These are phyloP conservation scores for Paramecium sexaurelia DNA, from an alignment of 73 alveolate species.

Conservation along the genomic window DNA sequence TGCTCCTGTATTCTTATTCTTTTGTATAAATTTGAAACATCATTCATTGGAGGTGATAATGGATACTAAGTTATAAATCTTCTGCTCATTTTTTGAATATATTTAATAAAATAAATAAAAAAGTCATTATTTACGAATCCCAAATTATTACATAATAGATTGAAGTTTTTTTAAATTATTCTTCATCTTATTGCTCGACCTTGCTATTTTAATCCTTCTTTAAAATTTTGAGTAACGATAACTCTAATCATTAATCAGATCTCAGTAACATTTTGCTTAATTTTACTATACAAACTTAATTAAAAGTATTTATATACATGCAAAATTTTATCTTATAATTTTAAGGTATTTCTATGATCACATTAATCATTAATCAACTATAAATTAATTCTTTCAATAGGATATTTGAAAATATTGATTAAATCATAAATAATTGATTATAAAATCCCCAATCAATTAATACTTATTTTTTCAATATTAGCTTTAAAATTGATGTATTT, in stretches of 20 bases:
- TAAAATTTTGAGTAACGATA: neutral
- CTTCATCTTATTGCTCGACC: neutral
- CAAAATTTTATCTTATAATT: neutral
- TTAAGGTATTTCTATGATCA: neutral
- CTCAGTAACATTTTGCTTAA: neutral
- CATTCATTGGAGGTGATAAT: conserved; percentile 7
- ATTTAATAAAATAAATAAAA: neutral
- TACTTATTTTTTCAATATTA: neutral
- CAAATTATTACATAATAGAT: neutral
- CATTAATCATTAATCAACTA: conserved; percentile 15
- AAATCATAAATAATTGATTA: neutral
- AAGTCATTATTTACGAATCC: neutral
- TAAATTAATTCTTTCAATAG: neutral
- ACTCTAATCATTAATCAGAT: neutral
- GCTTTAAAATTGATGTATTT: neutral
- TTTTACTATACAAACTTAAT: neutral
- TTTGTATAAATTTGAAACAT: neutral
- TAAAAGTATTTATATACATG: conserved; percentile 1
- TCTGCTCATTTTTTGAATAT: neutral
- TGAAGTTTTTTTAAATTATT: conserved; percentile 12
- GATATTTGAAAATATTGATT: neutral
- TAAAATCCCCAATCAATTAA: neutral
- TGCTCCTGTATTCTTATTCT: neutral
- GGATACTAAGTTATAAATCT: neutral
- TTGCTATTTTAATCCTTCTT: neutral